phyloP scores from a whole-genome alignment of 768 basidiomycete genomes.

The Lentinula detonsa region DNA sequence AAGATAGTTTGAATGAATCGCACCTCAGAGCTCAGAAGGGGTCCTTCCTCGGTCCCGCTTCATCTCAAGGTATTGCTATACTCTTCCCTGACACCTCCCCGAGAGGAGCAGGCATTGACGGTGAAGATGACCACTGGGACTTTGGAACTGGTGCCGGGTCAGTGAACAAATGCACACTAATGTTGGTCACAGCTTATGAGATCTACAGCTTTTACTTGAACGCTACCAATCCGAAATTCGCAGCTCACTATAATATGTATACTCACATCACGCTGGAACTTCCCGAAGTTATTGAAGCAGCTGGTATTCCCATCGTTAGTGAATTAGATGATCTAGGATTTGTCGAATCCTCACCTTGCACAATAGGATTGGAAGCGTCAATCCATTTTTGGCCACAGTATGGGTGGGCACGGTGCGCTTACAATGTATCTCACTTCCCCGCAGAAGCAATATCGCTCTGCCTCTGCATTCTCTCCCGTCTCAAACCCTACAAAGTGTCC shows the following conservation, averaged over 20 bases:
- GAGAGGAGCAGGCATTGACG: constrained; percentile 80
- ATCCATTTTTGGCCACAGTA: constrained; percentile 94
- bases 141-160: constrained; percentile 89
- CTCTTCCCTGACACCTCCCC: constrained; percentile 97
- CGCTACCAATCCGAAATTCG: constrained; percentile 71
- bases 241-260: constrained; percentile 84
- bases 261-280: constrained; percentile 81
- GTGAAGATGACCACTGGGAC: constrained; percentile 81
- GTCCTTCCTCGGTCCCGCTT: constrained; percentile 82
- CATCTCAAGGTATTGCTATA: constrained; percentile 80
- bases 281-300: constrained; percentile 68
- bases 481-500: constrained; percentile 81
- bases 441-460: constrained; percentile 68
- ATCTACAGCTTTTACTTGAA: constrained; percentile 71
- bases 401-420: constrained; percentile 96
- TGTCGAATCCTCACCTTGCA: not conserved
- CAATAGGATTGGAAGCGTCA: constrained; percentile 72
- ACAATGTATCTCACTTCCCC: constrained; percentile 78
- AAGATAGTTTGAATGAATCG: not conserved
- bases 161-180: not conserved
- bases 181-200: not conserved
- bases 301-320: constrained; percentile 74
- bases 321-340: not conserved
- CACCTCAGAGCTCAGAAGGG: constrained; percentile 80
- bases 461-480: constrained; percentile 84